Percentiles rank a stretch among this genome's conserved stretches.
These are phyloP conservation scores for Carex myosuroides DNA, from an alignment of 176 grass and related monocot species.

Conservation along the genomic window DNA sequence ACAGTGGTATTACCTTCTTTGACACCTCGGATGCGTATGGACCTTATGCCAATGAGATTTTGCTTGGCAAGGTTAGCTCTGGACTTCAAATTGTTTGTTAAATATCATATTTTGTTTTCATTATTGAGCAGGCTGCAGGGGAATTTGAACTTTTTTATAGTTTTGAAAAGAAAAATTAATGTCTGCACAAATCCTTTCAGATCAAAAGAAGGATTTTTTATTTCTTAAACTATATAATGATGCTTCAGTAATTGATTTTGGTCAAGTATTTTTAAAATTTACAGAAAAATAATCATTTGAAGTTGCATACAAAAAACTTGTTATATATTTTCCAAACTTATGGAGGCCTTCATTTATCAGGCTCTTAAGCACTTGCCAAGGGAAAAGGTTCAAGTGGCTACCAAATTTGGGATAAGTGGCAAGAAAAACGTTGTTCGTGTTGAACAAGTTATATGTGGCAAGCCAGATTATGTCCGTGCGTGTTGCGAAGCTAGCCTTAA, in stretches of 20 bases:
- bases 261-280: no score
- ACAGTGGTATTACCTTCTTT: conserved; percentile 32
- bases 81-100: background rate
- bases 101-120: background rate
- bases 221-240: no score
- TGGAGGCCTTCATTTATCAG: background rate
- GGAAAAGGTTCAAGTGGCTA: conserved; percentile 33
- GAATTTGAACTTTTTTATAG: no score
- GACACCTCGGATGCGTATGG: conserved; percentile 45
- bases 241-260: no score
- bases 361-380: conserved; percentile 21
- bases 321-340: background rate
- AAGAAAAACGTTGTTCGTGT: background rate
- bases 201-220: no score
- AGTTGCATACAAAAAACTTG: background rate
- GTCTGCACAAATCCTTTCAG: no score
- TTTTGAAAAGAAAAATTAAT: no score
- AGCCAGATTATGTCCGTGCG: conserved; percentile 35
- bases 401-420: conserved; percentile 26
- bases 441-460: conserved; percentile 2
- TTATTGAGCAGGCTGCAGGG: no score
- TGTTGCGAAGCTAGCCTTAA: conserved; percentile 38
- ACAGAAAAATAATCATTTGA: no score
- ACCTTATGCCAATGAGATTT: conserved; percentile 28
- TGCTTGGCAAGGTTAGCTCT: conserved; percentile 30